Evolutionary conservation across 2,329 filamentous ascomycete genomes (phyloP).

Genomic region (Hymenoscyphus repandus): DNA sequence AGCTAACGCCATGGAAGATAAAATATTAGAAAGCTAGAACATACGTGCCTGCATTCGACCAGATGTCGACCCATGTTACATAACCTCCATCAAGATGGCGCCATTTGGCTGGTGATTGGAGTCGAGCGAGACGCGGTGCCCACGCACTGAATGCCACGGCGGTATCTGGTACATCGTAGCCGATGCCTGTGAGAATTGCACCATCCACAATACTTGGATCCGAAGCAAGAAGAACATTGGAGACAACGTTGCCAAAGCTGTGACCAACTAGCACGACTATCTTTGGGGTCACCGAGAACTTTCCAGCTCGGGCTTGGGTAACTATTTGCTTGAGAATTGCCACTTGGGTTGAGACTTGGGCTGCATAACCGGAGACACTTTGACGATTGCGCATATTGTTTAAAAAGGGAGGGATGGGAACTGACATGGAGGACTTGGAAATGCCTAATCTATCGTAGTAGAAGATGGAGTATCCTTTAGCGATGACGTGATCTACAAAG

Average conservation of each 20-base stretch:
- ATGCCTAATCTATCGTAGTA: constrained; percentile 33
- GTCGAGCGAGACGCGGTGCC: constrained; percentile 2
- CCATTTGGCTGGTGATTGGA: neutral
- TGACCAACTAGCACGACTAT: constrained; percentile 57
- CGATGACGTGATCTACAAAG: constrained; percentile 31
- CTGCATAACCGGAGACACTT: constrained; percentile 18
- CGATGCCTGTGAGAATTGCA: constrained; percentile 29
- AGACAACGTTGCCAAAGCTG: constrained; percentile 56
- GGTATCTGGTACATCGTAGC: constrained; percentile 5
- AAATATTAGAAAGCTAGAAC: no score
- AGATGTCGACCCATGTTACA: constrained; percentile 29
- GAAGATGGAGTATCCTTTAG: constrained; percentile 33
- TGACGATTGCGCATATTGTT: no score
- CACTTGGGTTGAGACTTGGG: constrained; percentile 29
- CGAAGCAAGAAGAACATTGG: constrained; percentile 46
- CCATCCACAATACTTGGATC: constrained; percentile 50
- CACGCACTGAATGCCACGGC: constrained; percentile 3
- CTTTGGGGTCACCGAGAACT: constrained; percentile 18
- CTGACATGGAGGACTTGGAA: constrained; percentile 28
- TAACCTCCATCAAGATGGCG: constrained; percentile 17
- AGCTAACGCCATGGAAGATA: neutral
- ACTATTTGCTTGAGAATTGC: constrained; percentile 9
- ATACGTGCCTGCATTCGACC: constrained; percentile 21
- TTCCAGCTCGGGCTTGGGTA: constrained; percentile 15
- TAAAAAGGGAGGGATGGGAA: neutral